Evolutionary conservation across 768 basidiomycete genomes (phyloP), one percentile per base, ranked within the genome.

Genomic region (Mycena vulgaris): DNA sequence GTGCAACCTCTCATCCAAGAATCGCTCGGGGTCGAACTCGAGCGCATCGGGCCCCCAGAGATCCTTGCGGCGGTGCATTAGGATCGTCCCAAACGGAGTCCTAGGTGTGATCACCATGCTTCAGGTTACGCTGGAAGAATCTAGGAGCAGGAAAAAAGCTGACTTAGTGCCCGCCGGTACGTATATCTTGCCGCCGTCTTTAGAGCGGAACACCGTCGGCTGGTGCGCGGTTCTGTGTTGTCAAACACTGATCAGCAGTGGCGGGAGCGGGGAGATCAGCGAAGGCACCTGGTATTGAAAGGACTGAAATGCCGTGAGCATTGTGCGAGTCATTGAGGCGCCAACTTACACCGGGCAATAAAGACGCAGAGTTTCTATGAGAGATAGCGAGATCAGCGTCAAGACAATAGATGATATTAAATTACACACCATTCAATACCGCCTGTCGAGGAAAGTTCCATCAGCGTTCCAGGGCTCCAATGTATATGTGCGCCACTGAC

Each of bases 11-110:
- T 88, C 86, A 68, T 93, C 91, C 45, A 93, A 76, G 83, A 91
- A 92, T 1, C 91, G 84, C 68, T 91, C 88, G 0, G 92, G 92
- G 74, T 92, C 91, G 70, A 92, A 93, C 65, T 79, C 71, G 4
- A 85, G 76, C n/a, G 90, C 90, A 74, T 92, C 90, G 1, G 90
- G 89, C 0, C 91, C 91, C 91, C 91, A 92, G 3, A 90, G 83
- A 70, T 91, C 89, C 57, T 78, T 83, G 35, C 90, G 83, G 8
- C 90, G 83, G 40, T 93, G 92, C 89, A 91, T 90, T 35, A 87
- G 78, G 66, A 85, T 81, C 6, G 89, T 83, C 10, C 86, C 84
- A 72, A 89, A 91, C 0, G 77, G 67, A n/a, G 78, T 71, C 55
- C 88, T 87, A 40, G 16, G 13, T 9, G 25, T 21, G 27, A n/a